Evolutionary conservation across 495 filamentous ascomycete genomes (phyloP).

Genomic region (Podospora bellae-mahoneyi): DNA sequence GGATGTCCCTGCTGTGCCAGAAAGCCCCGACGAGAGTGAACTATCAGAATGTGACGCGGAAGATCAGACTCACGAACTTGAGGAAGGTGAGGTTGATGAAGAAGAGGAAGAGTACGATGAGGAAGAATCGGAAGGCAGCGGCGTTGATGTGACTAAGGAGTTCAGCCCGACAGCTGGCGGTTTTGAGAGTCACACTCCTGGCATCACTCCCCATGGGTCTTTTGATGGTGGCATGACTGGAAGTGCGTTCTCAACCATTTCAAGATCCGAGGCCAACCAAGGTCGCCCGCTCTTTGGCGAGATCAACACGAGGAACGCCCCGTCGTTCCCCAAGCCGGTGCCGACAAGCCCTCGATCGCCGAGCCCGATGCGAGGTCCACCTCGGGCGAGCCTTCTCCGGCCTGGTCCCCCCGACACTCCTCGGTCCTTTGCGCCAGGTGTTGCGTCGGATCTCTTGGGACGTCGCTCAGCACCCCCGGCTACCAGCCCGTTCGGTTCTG

Average conservation of each 20-base stretch:
- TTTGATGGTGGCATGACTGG: slow-evolving; percentile 51
- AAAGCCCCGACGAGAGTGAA: slow-evolving; percentile 23
- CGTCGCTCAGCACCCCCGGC: slow-evolving; percentile 27
- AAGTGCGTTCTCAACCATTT: slow-evolving; percentile 44
- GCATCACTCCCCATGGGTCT: slow-evolving; percentile 63
- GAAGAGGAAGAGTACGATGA: slow-evolving; percentile 36
- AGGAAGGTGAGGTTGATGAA: slow-evolving; percentile 34
- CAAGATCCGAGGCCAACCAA: slow-evolving; percentile 45
- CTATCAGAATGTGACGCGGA: slow-evolving; percentile 32
- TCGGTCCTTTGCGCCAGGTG: slow-evolving; percentile 55
- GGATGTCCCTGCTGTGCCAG: slow-evolving; percentile 26
- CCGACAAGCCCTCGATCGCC: slow-evolving; percentile 68
- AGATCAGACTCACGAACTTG: slow-evolving; percentile 37
- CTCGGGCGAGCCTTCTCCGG: slow-evolving; percentile 46
- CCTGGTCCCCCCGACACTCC: slow-evolving; percentile 41
- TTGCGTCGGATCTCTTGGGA: slow-evolving; percentile 46
- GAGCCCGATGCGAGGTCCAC: slow-evolving; percentile 63
- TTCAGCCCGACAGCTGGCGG: slow-evolving; percentile 52
- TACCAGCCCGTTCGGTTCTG: slow-evolving; percentile 12
- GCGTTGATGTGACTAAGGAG: slow-evolving; percentile 64
- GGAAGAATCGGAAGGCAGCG: slow-evolving; percentile 54
- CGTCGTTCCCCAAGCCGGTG: slow-evolving; percentile 58
- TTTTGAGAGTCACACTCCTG: slow-evolving; percentile 48
- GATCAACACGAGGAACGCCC: slow-evolving; percentile 45
- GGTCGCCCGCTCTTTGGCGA: slow-evolving; percentile 62